A percentile compares a stretch with the other conserved stretches of the same genome.
Evolutionary conservation across 768 basidiomycete species (phyloP).

Genomic region (Pleurotus djamor): DNA sequence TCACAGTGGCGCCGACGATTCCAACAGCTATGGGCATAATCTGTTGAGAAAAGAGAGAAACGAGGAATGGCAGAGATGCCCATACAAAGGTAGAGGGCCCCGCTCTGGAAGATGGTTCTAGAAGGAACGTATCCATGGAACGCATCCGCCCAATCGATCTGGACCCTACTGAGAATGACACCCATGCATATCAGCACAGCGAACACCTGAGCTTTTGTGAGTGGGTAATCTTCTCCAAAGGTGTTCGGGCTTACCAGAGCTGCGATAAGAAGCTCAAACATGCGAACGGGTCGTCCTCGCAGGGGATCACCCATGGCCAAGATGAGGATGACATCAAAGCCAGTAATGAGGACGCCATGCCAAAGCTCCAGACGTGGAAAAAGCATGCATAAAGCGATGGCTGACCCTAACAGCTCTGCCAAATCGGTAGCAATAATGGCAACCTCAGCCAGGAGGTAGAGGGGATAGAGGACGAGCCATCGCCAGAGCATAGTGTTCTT

Average conservation of each 20-base stretch:
- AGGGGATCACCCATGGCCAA: slow-evolving; percentile 73
- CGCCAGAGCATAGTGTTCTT: slow-evolving; percentile 54
- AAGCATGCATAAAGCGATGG: slow-evolving; percentile 76
- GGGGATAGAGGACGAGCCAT: slow-evolving; percentile 61
- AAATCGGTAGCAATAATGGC: slow-evolving; percentile 79
- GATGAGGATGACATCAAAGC: slow-evolving; percentile 65
- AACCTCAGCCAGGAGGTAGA: slow-evolving; percentile 65
- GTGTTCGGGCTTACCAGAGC: slow-evolving; percentile 43
- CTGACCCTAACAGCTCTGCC: slow-evolving; percentile 79
- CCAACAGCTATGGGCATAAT: slow-evolving; percentile 50
- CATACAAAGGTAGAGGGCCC: slow-evolving; percentile 67
- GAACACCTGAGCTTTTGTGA: slow-evolving; percentile 41
- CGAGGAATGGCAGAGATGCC: too few relatives aligned
- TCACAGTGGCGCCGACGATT: slow-evolving; percentile 82
- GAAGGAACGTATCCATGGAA: slow-evolving; percentile 81
- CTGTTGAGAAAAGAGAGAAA: too few relatives aligned
- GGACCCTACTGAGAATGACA: slow-evolving; percentile 68
- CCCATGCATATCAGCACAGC: slow-evolving; percentile 78
- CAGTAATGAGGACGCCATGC: slow-evolving; percentile 70
- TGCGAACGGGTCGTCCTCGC: slow-evolving; percentile 58
- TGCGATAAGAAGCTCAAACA: slow-evolving; percentile 68
- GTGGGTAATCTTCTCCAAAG: background rate
- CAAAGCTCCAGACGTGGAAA: slow-evolving; percentile 69
- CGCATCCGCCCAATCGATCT: slow-evolving; percentile 68
- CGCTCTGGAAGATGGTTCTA: slow-evolving; percentile 52